phyloP scores from a whole-genome alignment of 169 alveolate species.

The Eimeria praecox region DNA sequence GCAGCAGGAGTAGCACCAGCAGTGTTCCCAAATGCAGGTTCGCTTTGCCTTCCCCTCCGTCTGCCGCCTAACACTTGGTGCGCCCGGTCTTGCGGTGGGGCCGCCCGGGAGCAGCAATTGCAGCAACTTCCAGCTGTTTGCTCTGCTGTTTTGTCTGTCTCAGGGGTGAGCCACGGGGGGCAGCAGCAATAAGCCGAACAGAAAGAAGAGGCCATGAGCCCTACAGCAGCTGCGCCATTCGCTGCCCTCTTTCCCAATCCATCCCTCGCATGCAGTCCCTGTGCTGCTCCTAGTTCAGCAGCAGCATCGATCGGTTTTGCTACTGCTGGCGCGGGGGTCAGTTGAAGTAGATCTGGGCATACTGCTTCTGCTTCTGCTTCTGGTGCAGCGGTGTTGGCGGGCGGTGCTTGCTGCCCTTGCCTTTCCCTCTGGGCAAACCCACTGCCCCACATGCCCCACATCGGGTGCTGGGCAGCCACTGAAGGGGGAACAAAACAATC shows the following conservation, averaged over 20 bases:
- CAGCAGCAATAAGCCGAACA: not conserved
- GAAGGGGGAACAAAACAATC: slow-evolving; percentile 30
- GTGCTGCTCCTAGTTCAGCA: not conserved
- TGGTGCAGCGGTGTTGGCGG: not conserved
- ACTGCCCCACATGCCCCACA: not conserved
- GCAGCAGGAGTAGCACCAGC: not conserved
- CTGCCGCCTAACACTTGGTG: slow-evolving; percentile 4
- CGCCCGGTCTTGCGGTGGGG: not conserved
- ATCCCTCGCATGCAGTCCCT: not conserved
- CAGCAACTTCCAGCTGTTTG: not conserved
- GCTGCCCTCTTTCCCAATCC: not conserved
- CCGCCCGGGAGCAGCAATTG: slow-evolving; percentile 5
- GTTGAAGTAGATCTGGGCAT: not conserved
- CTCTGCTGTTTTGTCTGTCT: not conserved
- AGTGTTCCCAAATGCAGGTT: not conserved
- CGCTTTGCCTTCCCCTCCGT: slow-evolving; percentile 34
- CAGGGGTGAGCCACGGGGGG: not conserved
- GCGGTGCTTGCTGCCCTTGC: not conserved
- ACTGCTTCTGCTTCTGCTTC: slow-evolving; percentile 1
- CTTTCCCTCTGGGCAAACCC: not conserved
- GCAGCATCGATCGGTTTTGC: not conserved
- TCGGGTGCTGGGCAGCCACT: not conserved
- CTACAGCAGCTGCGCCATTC: not conserved
- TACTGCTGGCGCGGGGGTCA: not conserved
- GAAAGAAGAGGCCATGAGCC: not conserved